Evolutionary conservation across 2,329 filamentous ascomycete species (phyloP), one percentile per base, ranked within the genome.

Genomic region (Setomelanomma holmii): DNA sequence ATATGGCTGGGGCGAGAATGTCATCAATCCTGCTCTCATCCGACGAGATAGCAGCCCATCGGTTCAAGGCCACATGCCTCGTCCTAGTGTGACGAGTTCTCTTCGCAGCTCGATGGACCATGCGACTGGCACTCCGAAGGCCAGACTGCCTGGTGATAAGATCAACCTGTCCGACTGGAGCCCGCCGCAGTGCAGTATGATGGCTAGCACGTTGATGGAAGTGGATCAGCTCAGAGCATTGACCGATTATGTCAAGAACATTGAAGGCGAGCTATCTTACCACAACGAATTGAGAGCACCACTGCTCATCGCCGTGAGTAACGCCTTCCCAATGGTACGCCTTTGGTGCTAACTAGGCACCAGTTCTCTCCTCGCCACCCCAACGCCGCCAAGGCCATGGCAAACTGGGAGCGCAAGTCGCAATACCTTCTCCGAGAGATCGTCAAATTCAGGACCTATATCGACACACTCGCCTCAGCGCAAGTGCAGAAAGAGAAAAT

Each of bases 381-480:
- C 33, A 98, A 98, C 67, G 85, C 88, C 14, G 80, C 80, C 56
- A 93, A 89, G 75, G 91, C 93, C 14, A 93, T 98, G 89, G 83
- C 88, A 17, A 99, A 99, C 75, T 99, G 95, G 93, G 93, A 99
- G 79, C 87, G 89, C 69, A 98, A 98, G 79, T 96, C 91, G 49
- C 88, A 90, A 23, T 96, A 98, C 71, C 79, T 99, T 35, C 82
- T 98, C 11, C 83, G 90, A 30, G 95, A 99, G 78, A 97, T 96
- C 73, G 92, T 98, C 75, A 98, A 98, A 76, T 98, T 96, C 78
- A 83, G 89, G 54, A 98, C 93, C 0, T 99, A 98, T 69, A 93
- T 97, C 62, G 95, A 98, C 73, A 88, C 86, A 27, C 78, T 99
- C 44, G 82, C 86, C 51, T 84, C 85, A 33, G 93, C 93, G 0